Evolutionary conservation across 2,329 filamentous ascomycete species (phyloP).

Genomic region (Aurifilum marmelostoma): DNA sequence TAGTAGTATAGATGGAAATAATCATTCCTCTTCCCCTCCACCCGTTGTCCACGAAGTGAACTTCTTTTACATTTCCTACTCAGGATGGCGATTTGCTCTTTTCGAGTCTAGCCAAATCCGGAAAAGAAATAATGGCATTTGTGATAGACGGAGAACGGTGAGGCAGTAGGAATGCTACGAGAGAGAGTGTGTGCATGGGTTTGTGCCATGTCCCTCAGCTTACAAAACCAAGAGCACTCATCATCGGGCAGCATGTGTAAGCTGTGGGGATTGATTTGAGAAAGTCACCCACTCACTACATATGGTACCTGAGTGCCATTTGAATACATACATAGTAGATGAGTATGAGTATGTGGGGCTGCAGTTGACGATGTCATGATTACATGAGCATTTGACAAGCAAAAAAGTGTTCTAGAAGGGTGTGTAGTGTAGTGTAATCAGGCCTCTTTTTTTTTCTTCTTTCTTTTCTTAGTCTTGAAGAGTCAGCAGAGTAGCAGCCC

Average conservation of each 20-base stretch:
- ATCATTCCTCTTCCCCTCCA: background rate
- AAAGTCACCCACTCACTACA: too few species aligned
- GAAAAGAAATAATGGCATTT: conserved; percentile 6
- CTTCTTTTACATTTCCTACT: background rate
- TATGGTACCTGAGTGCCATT: too few species aligned
- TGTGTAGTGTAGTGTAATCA: too few species aligned
- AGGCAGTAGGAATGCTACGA: background rate
- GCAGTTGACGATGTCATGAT: conserved; percentile 22
- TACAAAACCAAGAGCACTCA: too few species aligned
- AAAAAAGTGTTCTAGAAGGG: background rate
- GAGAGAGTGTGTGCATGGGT: background rate
- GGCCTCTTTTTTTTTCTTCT: too few species aligned
- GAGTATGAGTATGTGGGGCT: background rate
- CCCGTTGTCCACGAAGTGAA: background rate
- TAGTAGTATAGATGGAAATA: conserved; percentile 14
- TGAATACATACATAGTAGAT: too few species aligned
- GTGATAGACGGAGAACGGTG: background rate
- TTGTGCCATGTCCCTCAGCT: too few species aligned
- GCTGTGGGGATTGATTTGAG: background rate
- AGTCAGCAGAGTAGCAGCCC: too few species aligned
- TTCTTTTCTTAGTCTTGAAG: too few species aligned
- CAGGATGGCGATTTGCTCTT: background rate
- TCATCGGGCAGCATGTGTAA: too few species aligned
- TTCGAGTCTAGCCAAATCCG: conserved; percentile 10
- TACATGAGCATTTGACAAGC: conserved; percentile 28